A percentile compares a stretch with the other conserved stretches of the same genome.
These are phyloP conservation scores for Neopestalotiopsis sp. DNA, from an alignment of 2,329 filamentous ascomycete species.

Conservation along the genomic window DNA sequence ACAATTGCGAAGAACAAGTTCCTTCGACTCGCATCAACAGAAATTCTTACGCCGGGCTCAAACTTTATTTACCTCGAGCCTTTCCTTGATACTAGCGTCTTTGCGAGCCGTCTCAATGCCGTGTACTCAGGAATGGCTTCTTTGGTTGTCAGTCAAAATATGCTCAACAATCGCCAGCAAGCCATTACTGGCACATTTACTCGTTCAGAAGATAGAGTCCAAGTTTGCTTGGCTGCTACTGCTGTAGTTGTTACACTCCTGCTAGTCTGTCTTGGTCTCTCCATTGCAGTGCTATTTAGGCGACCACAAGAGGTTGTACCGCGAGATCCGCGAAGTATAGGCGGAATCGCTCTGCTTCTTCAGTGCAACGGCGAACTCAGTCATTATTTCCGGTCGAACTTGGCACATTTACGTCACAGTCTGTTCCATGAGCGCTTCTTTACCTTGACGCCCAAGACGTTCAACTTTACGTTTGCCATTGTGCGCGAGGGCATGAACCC, in stretches of 20 bases:
- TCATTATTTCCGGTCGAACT: constrained; percentile 5
- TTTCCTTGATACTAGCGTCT: neutral
- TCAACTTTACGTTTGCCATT: neutral
- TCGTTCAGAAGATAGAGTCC: neutral
- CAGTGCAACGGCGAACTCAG: constrained; percentile 3
- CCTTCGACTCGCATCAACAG: neutral
- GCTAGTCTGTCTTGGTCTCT: neutral
- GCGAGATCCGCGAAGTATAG: constrained; percentile 17
- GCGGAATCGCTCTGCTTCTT: constrained; percentile 8
- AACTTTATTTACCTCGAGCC: neutral
- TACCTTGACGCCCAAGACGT: neutral
- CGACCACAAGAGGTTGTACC: constrained; percentile 10
- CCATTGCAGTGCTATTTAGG: neutral
- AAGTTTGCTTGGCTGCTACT: neutral
- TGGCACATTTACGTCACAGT: neutral
- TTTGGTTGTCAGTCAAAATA: neutral
- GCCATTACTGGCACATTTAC: neutral
- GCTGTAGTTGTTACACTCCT: neutral
- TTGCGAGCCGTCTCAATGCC: neutral
- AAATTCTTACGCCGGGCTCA: neutral
- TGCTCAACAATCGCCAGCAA: neutral
- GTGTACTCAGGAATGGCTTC: neutral
- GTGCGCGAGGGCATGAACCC: constrained; percentile 5
- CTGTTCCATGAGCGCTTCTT: constrained; percentile 10
- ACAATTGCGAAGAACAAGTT: neutral